Conservation (phyloP, 495 filamentous ascomycete species). For the Echria macrotheca region DNA sequence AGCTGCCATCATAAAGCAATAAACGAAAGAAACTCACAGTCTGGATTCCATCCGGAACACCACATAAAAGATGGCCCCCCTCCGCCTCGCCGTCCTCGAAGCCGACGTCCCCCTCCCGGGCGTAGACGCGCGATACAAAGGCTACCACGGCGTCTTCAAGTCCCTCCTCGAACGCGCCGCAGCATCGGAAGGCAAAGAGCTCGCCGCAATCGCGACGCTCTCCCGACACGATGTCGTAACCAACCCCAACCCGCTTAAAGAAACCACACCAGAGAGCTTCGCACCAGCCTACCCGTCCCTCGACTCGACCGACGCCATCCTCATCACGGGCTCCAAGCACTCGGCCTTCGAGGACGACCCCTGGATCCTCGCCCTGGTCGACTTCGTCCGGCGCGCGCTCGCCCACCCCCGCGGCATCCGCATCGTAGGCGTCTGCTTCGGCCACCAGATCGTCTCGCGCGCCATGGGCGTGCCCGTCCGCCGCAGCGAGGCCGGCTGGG, state of each 20-base stretch:
- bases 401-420: slow-evolving; percentile 48
- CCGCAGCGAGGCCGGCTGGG: slow-evolving; percentile 70
- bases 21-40: too few species aligned
- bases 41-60: too few species aligned
- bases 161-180: slow-evolving; percentile 50
- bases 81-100: slow-evolving; percentile 81
- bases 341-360: slow-evolving; percentile 54
- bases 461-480: slow-evolving; percentile 65
- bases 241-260: slow-evolving; percentile 27
- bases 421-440: slow-evolving; percentile 81
- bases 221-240: slow-evolving; percentile 64
- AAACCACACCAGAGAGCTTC: too few species aligned
- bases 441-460: slow-evolving; percentile 82
- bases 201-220: slow-evolving; percentile 49
- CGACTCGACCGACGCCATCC: slow-evolving; percentile 70
- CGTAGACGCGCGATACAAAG: slow-evolving; percentile 56
- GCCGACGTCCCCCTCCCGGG: slow-evolving; percentile 63
- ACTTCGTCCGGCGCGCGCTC: slow-evolving; percentile 54
- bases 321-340: slow-evolving; percentile 69
- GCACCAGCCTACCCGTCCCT: slow-evolving; percentile 66
- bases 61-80: slow-evolving; percentile 35
- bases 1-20: too few species aligned
- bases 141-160: slow-evolving; percentile 67
- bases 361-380: slow-evolving; percentile 73
- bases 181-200: slow-evolving; percentile 24